phyloP scores from a whole-genome alignment of 257 asterid genomes.

The Anisodus tanguticus region DNA sequence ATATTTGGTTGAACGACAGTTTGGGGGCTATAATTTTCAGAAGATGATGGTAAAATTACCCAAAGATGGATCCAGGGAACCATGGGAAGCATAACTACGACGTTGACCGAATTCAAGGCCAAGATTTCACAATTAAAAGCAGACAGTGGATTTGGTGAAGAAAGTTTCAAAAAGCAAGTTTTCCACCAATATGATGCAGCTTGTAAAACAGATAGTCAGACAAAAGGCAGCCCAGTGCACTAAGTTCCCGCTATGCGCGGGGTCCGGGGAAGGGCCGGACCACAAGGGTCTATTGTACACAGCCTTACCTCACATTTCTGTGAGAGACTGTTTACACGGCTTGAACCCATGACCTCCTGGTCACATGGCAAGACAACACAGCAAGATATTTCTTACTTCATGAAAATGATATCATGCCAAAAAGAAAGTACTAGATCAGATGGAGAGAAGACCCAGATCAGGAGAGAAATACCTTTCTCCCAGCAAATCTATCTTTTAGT shows the following conservation, averaged over 20 bases:
- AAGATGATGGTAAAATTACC: not conserved
- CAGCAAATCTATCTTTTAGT: conserved; percentile 75
- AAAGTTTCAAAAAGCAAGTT: not conserved
- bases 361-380: not conserved
- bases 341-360: no score
- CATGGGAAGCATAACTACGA: not conserved
- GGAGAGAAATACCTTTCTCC: conserved; percentile 70
- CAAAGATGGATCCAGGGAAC: conserved; percentile 17
- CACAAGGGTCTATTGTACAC: no score
- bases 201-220: conserved; percentile 15
- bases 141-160: conserved; percentile 12
- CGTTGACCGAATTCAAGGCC: not conserved
- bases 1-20: not conserved
- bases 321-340: no score
- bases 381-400: not conserved
- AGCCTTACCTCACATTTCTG: no score
- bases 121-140: conserved; percentile 25
- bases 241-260: no score
- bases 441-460: not conserved
- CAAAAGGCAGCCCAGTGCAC: not conserved
- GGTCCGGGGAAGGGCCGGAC: no score
- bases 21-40: conserved; percentile 11
- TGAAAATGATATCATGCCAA: conserved; percentile 25
- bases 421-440: not conserved
- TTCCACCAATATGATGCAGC: not conserved